Base-by-base conservation (phyloP, 139 green algal species). In the Tetradesmus lagerheimii region DNA sequence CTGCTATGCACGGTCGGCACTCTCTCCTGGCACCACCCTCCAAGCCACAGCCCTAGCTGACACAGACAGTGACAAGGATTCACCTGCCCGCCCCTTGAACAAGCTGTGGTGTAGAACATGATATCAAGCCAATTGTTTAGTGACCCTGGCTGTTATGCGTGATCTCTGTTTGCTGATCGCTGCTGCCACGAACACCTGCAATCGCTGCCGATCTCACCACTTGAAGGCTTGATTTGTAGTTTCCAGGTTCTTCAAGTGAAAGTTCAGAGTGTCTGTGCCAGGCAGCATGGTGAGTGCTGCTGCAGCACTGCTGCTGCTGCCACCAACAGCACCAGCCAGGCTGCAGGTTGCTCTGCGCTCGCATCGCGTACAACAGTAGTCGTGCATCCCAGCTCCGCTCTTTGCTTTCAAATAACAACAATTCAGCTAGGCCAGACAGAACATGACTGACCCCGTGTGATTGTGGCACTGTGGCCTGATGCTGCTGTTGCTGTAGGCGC, bases 21-120 rank as follows among this genome's bases (percentile, higher is more conserved):
- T n/a, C 4, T 31, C 23, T 31, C 57, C 25, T 71, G 57, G 9
- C 57, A 71, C 2, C 57, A 71, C 57, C 20, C 57, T 31, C 20
- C 57, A 71, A n/a, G 57, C 57, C 57, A 71, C 57, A 71, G 57
- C 57, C 57, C 57, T 71, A 71, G 57, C 57, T 71, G 57, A 71
- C 57, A 71, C 57, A 71, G 57, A 2, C 57, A 71, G 23, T 71
- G 25, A 71, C 57, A 71, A 23, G 57, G 23, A 71, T 8, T 23
- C 20, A n/a, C 8, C 1, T 64, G 57, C 57, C 57, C 23, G 57
- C 57, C 20, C 23, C 50, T 0, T 4, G 50, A 25, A 25, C 50
- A 25, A 64, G 50, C 50, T 20, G 50, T 64, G 23, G 8, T 64
- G 50, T 64, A 25, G 8, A 20, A 20, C 23, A n/a, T n/a, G n/a